Conservation (phyloP, 2,329 filamentous ascomycete species). For the Sclerotinia minor region DNA sequence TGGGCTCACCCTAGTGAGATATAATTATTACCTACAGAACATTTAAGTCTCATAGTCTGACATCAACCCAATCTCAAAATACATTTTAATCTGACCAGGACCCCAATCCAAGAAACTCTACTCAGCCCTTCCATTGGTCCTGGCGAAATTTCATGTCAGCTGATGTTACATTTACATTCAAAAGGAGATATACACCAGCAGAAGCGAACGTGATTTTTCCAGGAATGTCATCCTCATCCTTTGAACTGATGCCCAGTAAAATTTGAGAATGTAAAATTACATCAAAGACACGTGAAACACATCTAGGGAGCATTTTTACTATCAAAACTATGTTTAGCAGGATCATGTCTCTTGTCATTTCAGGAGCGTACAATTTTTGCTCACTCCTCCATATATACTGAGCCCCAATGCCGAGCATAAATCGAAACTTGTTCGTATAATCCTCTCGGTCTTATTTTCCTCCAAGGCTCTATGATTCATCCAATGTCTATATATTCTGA, state of each 20-base stretch:
- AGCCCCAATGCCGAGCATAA: background rate
- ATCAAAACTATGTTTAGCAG: conserved; percentile 6
- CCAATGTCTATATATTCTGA: conserved; percentile 4
- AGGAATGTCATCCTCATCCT: conserved; percentile 20
- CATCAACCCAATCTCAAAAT: conserved; percentile 8
- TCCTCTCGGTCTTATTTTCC: conserved; percentile 7
- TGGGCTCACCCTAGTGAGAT: conserved; percentile 10
- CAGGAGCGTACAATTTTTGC: conserved; percentile 16
- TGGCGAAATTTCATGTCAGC: conserved; percentile 19
- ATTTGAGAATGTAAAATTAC: conserved; percentile 14
- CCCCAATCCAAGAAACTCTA: background rate
- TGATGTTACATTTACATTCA: conserved; percentile 15
- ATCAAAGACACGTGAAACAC: conserved; percentile 9
- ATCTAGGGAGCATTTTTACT: background rate
- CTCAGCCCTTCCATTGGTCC: conserved; percentile 3
- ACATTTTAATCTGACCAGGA: conserved; percentile 4
- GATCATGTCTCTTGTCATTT: conserved; percentile 16
- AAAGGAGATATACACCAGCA: conserved; percentile 2
- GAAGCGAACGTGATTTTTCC: conserved; percentile 12
- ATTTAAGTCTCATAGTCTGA: conserved; percentile 8
- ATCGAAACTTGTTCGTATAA: conserved; percentile 15
- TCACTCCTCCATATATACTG: conserved; percentile 6
- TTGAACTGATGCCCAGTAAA: background rate
- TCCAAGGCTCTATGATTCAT: background rate
- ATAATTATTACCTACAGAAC: background rate